phyloP scores from a whole-genome alignment of 2,329 filamentous ascomycete species.

The Hypoxylon sp. region DNA sequence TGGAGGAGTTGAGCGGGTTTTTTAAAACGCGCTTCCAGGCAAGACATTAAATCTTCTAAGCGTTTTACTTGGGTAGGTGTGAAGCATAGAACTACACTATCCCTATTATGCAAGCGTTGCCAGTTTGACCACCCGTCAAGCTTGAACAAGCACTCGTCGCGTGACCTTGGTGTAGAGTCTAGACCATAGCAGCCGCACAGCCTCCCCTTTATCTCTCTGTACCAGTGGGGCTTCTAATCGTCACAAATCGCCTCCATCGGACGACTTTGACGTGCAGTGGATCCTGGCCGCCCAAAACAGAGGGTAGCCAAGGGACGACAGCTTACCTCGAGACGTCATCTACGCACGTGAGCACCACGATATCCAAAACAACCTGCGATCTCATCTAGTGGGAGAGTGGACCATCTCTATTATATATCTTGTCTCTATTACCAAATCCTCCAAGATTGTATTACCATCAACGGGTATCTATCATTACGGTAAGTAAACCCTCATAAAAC shows the following conservation, averaged over 20 bases:
- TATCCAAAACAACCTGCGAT: not conserved
- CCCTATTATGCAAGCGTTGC: too few species aligned
- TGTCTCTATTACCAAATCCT: conserved; percentile 16
- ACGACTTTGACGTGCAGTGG: not conserved
- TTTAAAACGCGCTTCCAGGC: too few species aligned
- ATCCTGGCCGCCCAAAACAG: not conserved
- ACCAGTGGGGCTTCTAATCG: not conserved
- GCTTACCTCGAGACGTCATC: conserved; percentile 6
- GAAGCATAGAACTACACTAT: too few species aligned
- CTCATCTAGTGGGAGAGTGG: not conserved
- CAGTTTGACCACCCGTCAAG: not conserved
- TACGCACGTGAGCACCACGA: not conserved
- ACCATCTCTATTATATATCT: conserved; percentile 15
- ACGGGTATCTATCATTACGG: conserved; percentile 40
- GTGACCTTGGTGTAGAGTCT: not conserved
- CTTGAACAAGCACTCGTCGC: not conserved
- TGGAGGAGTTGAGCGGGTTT: too few species aligned
- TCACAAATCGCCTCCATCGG: not conserved
- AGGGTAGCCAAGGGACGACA: conserved; percentile 3
- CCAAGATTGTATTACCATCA: conserved; percentile 22
- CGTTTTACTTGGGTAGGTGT: not conserved
- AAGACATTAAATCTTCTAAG: too few species aligned
- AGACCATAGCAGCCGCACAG: not conserved
- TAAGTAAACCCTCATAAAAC: conserved; percentile 21
- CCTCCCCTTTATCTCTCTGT: not conserved